Conservation (phyloP, 176 grass and related monocot species). For the Ampelocalamus luodianensis region DNA sequence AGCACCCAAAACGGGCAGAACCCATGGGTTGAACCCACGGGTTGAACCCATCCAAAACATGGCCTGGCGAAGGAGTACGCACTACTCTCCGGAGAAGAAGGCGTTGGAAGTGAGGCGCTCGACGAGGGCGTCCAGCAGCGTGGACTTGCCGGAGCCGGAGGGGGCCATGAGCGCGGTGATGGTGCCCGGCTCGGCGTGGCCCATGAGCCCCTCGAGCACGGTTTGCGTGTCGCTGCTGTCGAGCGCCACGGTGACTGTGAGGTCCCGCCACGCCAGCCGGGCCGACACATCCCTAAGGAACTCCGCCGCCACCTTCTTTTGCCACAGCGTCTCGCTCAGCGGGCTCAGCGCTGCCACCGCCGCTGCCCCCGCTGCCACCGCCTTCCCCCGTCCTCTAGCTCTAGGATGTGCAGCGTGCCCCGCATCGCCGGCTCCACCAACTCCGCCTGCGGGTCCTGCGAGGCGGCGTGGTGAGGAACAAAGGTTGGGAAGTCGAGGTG, state of each 20-base stretch:
- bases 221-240: conserved; percentile 71
- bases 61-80: no score
- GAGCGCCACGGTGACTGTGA: conserved; percentile 81
- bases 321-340: conserved; percentile 98
- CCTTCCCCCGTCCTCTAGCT: conserved; percentile 64
- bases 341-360: conserved; percentile 69
- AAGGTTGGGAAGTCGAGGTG: no score
- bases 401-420: no score
- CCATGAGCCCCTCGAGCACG: conserved; percentile 80
- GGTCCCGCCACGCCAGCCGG: conserved; percentile 88
- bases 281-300: conserved; percentile 85
- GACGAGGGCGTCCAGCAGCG: conserved; percentile 82
- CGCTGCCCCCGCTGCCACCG: conserved; percentile 32
- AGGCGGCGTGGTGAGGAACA: no score
- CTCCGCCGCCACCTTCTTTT: conserved; percentile 56
- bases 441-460: no score
- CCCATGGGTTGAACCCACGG: no score
- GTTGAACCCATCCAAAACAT: no score
- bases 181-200: conserved; percentile 84
- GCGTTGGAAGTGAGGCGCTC: conserved; percentile 87
- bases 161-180: conserved; percentile 95
- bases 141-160: conserved; percentile 96
- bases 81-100: conserved; percentile 81
- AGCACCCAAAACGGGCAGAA: no score
- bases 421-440: no score